These are phyloP conservation scores for Schizophyllum commune DNA, from an alignment of 1,284 basidiomycete genomes.

Conservation along the genomic window DNA sequence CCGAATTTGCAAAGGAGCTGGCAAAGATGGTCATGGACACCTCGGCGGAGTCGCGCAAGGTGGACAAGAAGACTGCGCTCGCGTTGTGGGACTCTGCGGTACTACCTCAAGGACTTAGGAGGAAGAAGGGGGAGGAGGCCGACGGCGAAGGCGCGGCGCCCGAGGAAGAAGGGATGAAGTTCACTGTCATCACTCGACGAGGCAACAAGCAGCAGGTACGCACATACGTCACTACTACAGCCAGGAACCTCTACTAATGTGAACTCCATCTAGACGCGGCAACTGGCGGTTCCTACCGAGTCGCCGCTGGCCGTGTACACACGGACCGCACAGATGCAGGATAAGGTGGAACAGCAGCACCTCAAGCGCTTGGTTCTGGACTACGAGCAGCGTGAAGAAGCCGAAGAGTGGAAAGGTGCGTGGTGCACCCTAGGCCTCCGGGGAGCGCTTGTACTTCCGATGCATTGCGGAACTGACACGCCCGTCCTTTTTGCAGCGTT, in stretches of 20 bases:
- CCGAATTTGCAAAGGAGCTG: slow-evolving; percentile 92
- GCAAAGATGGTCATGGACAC: slow-evolving; percentile 91
- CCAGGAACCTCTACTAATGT: not conserved
- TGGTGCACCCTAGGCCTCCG: slow-evolving; percentile 5
- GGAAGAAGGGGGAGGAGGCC: slow-evolving; percentile 48
- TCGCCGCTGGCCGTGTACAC: slow-evolving; percentile 87
- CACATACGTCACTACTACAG: slow-evolving; percentile 1
- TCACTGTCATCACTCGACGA: slow-evolving; percentile 89
- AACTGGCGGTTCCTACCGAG: slow-evolving; percentile 80
- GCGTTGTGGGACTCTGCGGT: slow-evolving; percentile 85
- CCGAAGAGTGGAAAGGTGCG: slow-evolving; percentile 69
- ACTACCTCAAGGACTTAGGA: slow-evolving; percentile 53
- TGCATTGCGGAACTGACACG: slow-evolving; percentile 6
- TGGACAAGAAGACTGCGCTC: slow-evolving; percentile 76
- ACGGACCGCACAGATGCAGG: slow-evolving; percentile 81
- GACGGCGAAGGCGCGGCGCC: slow-evolving; percentile 41
- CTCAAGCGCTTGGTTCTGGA: slow-evolving; percentile 87
- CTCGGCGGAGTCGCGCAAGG: slow-evolving; percentile 73
- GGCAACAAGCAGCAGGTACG: slow-evolving; percentile 88
- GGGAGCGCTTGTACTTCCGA: slow-evolving; percentile 1
- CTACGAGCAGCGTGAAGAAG: slow-evolving; percentile 81
- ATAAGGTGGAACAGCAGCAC: slow-evolving; percentile 92
- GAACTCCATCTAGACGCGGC: slow-evolving; percentile 55
- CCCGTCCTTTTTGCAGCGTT: slow-evolving; percentile 42
- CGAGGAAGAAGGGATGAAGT: slow-evolving; percentile 62